Base-by-base conservation (phyloP, 2,329 filamentous ascomycete genomes). In the Aspergillus costaricaensis region DNA sequence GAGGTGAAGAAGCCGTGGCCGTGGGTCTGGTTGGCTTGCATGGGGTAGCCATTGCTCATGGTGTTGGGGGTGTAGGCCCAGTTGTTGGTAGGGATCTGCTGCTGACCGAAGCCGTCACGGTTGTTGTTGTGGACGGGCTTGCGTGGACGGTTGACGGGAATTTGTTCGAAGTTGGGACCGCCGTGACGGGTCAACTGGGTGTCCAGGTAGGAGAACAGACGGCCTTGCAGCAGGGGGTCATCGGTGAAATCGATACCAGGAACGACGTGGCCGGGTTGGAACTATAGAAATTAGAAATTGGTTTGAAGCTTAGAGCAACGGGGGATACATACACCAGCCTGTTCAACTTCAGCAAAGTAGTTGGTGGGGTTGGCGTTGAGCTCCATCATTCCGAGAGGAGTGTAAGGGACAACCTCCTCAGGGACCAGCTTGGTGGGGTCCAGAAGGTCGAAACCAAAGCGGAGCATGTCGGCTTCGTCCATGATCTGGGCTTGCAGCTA, bases 271-370 rank as follows among this genome's bases (percentile, higher is more conserved):
- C 87, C 88, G 2, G 88, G 88, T 84, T 90, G 88, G 73, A 88
- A 91, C 85, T 88, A 63, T 9, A 82, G 12, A 30, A 1, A 23
- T 23, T 23, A 23, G 21, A 5, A 23, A 1, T 23, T 23, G 21
- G 5, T 5, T 23, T 23, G 21, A 23, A 23, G 21, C 21, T 23
- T 23, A 23, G 5, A 23, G 21, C 21, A 23, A 23, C 21, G 21
- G 30, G 19, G 21, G 17, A 12, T 14, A 3, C 79, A 59, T 74
- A 86, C 84, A 83, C 86, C 86, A 65, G 87, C 78, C 70, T 92
- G 89, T 73, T 92, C 90, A 0, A 88, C 90, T 75, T 92, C 89
- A 5, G 89, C 85, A 71, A 92, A 92, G 77, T 90, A 92, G 74
- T 92, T 91, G 52, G 80, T 80, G 0, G 88, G 87, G 70, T 92